A percentile compares a stretch with the other conserved stretches of the same genome.
phyloP scores from a whole-genome alignment of 228 moss, liverwort and hornwort genomes.

The Sphagnum fallax region DNA sequence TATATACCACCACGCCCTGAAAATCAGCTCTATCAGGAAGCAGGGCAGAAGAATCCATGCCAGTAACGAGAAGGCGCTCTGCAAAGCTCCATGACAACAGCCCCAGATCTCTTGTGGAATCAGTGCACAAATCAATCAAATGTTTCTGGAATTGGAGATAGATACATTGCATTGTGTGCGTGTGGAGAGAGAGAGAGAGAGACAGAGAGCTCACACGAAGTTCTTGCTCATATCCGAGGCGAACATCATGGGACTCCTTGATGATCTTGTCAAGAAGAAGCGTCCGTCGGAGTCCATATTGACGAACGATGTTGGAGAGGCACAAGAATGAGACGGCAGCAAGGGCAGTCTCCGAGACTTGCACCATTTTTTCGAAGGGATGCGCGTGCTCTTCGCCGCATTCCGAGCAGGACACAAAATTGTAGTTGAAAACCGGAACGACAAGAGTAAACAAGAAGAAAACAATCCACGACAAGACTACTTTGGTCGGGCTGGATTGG shows the following conservation, averaged over 20 bases:
- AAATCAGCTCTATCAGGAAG: conserved; percentile 40
- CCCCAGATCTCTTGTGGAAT: not conserved
- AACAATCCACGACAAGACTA: conserved; percentile 52
- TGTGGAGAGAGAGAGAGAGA: not conserved
- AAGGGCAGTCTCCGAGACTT: conserved; percentile 56
- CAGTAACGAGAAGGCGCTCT: conserved; percentile 69
- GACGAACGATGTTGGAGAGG: conserved; percentile 52
- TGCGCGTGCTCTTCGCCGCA: conserved; percentile 63
- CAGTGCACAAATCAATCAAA: not conserved
- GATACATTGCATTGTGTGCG: not conserved
- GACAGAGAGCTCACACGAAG: conserved; percentile 46
- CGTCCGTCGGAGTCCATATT: conserved; percentile 64
- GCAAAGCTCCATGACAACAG: conserved; percentile 8
- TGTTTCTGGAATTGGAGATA: not conserved
- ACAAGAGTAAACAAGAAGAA: conserved; percentile 52
- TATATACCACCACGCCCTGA: conserved; percentile 67
- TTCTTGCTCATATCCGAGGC: conserved; percentile 52
- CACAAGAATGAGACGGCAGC: conserved; percentile 81
- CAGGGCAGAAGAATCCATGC: conserved; percentile 54
- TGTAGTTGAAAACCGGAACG: conserved; percentile 50
- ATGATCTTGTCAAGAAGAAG: conserved; percentile 66
- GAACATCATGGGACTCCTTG: conserved; percentile 51
- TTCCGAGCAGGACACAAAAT: conserved; percentile 57
- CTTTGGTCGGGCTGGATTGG: conserved; percentile 52
- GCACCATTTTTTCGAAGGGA: conserved; percentile 66